Base-by-base conservation (phyloP, 768 basidiomycete genomes). In the Tylopilus rubrobrunneus region DNA sequence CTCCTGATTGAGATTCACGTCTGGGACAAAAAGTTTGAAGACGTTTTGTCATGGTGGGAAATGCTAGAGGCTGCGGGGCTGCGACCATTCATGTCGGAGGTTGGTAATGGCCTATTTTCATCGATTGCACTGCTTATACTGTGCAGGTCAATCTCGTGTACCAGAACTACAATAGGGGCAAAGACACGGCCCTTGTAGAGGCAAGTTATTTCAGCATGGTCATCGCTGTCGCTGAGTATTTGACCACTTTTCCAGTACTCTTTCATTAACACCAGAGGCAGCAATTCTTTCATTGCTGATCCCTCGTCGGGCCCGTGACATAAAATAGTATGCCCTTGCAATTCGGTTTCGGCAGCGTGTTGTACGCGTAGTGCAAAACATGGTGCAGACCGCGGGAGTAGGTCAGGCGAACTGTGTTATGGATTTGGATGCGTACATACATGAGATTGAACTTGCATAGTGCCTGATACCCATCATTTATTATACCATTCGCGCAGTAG, bases 101-200 rank as follows among this genome's bases (percentile, higher is more conserved):
- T 71, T 8, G 7, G 64, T 62, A 34, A 3, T 23, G n/a, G 17
- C 28, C 2, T 45, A 4, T 44, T 11, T 25, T 23, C 14, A 10
- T 15, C 10, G 5, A 39, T 29, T 1, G 5, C 23, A 36, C 15
- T 23, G 21, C 57, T 68, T 15, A 61, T n/a, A 1, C 55, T 4
- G n/a, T 28, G 46, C 56, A 81, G 78, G 77, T 81, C 23, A 83
- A 82, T 63, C 65, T 83, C 41, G 78, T 83, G 19, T 83, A 83
- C 61, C 76, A 77, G 52, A 83, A 81, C 58, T 82, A 82, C 64
- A 81, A 82, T 61, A 73, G 64, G 52, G 72, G 73, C 5, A 67
- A 67, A 21, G 73, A 69, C 2, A 63, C 78, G 14, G 78, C 80
- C 51, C 73, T 83, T 14, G 77, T 75, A 7, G 81, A 82, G 74